Evolutionary conservation across 2,329 filamentous ascomycete species (phyloP).

Genomic region (Neofusicoccum ribis): DNA sequence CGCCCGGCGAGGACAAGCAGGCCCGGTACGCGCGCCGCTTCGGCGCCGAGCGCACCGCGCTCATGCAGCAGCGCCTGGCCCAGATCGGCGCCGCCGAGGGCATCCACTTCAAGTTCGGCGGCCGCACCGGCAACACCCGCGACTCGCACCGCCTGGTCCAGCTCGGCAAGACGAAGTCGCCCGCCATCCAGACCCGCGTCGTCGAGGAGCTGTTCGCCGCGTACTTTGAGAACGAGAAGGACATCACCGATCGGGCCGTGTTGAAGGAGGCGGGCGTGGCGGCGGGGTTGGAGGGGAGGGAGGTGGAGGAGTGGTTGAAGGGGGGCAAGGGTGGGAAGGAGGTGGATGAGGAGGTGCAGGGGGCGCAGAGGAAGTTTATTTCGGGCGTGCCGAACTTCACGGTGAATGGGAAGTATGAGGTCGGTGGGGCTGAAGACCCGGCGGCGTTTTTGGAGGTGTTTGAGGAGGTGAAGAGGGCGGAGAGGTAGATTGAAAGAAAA

Average conservation of each 20-base stretch:
- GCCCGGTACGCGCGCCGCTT: conserved; percentile 64
- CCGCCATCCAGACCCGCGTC: conserved; percentile 48
- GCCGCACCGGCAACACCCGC: conserved; percentile 72
- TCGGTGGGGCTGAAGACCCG: conserved; percentile 72
- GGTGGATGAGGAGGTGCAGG: conserved; percentile 49
- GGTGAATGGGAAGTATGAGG: conserved; percentile 65
- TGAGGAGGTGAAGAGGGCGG: conserved; percentile 56
- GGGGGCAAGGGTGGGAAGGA: conserved; percentile 45
- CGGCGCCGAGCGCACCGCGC: conserved; percentile 59
- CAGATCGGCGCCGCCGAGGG: conserved; percentile 64
- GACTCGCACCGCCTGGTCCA: conserved; percentile 78
- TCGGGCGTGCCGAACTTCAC: conserved; percentile 74
- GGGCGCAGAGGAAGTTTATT: conserved; percentile 52
- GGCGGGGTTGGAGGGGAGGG: conserved; percentile 45
- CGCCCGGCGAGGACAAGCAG: conserved; percentile 54
- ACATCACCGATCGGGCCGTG: conserved; percentile 45
- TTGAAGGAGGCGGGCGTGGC: conserved; percentile 43
- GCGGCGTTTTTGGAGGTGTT: conserved; percentile 67
- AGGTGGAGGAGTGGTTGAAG: conserved; percentile 46
- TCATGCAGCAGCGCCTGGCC: conserved; percentile 60
- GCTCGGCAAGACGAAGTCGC: conserved; percentile 59
- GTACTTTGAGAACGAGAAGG: conserved; percentile 52
- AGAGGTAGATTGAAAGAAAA: conserved; percentile 14
- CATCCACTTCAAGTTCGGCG: conserved; percentile 71
- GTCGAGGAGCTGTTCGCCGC: conserved; percentile 41